These are phyloP conservation scores for Candida yuanshanica DNA, from an alignment of 805 yeast species.

Conservation along the genomic window DNA sequence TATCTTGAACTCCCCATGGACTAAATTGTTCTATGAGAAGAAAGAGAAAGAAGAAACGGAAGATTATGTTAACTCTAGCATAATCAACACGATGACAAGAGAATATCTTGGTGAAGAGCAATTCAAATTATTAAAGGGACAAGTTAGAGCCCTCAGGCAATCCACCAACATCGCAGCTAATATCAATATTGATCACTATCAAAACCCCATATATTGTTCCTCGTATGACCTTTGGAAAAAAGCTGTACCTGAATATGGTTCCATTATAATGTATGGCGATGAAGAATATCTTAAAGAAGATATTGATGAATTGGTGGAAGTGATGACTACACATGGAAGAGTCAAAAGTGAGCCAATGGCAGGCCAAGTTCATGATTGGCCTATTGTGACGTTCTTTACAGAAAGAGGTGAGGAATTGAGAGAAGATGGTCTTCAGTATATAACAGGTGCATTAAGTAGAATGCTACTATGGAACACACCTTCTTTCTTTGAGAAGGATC, in stretches of 20 bases:
- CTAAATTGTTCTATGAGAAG: constrained; percentile 7
- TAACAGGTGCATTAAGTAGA: constrained; percentile 36
- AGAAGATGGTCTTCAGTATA: constrained; percentile 34
- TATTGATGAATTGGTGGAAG: constrained; percentile 28
- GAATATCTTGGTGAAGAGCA: not conserved
- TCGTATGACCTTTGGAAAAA: constrained; percentile 32
- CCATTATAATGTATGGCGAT: constrained; percentile 37
- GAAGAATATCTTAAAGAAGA: constrained; percentile 36
- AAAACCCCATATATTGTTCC: constrained; percentile 28
- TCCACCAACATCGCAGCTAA: not conserved
- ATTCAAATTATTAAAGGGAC: not conserved
- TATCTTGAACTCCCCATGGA: constrained; percentile 29
- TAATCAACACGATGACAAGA: not conserved
- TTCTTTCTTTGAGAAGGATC: constrained; percentile 20
- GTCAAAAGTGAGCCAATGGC: constrained; percentile 30
- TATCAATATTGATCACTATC: constrained; percentile 4
- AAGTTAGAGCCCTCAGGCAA: not conserved
- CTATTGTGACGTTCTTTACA: constrained; percentile 33
- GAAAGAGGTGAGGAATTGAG: constrained; percentile 39
- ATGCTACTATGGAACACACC: constrained; percentile 38
- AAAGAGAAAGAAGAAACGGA: constrained; percentile 5
- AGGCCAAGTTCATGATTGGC: constrained; percentile 44
- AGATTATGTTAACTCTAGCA: not conserved
- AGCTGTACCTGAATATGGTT: constrained; percentile 37
- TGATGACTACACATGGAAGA: constrained; percentile 24